Conservation (phyloP, 768 basidiomycete species). For the Boletus patriciae region DNA sequence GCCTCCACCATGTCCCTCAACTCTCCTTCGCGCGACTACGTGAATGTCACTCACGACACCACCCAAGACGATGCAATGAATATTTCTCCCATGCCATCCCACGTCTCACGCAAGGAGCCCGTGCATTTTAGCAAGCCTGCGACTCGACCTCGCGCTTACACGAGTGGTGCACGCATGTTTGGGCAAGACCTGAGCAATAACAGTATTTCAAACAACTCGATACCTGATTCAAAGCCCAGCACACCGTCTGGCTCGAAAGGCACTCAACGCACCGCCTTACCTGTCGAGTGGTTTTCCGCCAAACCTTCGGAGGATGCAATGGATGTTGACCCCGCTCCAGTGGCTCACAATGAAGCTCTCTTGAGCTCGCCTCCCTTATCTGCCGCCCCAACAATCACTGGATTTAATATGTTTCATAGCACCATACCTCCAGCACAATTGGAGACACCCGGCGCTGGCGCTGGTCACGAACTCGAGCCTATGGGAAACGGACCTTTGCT, state of each 20-base stretch:
- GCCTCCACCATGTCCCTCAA: constrained; percentile 80
- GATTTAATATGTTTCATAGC: constrained; percentile 65
- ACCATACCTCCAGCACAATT: constrained; percentile 50
- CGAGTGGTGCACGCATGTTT: constrained; percentile 65
- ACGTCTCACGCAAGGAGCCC: constrained; percentile 26
- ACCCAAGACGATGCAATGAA: constrained; percentile 71
- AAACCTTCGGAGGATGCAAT: constrained; percentile 62
- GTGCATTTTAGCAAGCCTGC: constrained; percentile 32
- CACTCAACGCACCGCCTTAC: constrained; percentile 62
- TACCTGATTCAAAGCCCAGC: constrained; percentile 25
- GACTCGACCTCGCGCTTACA: constrained; percentile 63
- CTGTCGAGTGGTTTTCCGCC: constrained; percentile 55
- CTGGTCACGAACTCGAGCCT: constrained; percentile 48
- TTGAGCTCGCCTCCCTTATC: constrained; percentile 44
- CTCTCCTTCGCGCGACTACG: constrained; percentile 57
- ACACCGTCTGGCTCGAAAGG: constrained; percentile 49
- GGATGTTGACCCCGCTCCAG: constrained; percentile 70
- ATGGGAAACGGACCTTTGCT: constrained; percentile 35
- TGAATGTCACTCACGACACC: constrained; percentile 48
- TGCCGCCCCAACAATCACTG: constrained; percentile 50
- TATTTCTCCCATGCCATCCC: constrained; percentile 66
- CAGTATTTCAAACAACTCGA: constrained; percentile 33
- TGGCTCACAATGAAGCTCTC: constrained; percentile 34
- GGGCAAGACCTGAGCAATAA: constrained; percentile 73
- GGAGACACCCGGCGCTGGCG: constrained; percentile 43